Evolutionary conservation across 192 early-diverging fungal genomes (phyloP).

Genomic region (Backusella liffmaniae): DNA sequence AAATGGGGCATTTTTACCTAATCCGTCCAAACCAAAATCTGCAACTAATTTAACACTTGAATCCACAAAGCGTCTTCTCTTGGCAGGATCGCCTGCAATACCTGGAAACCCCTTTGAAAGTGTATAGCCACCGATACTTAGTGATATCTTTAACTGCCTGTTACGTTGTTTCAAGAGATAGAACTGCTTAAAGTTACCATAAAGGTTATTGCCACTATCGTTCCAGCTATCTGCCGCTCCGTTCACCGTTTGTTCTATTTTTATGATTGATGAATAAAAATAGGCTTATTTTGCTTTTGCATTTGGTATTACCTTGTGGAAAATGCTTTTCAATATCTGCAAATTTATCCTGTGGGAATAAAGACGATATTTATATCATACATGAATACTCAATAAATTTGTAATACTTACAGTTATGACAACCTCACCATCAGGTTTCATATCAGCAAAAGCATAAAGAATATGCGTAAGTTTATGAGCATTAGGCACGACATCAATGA

Average conservation of each 20-base stretch:
- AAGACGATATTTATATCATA: neutral
- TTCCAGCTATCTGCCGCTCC: slow-evolving; percentile 53
- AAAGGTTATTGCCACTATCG: slow-evolving; percentile 48
- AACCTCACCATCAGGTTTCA: slow-evolving; percentile 60
- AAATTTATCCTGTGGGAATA: slow-evolving; percentile 58
- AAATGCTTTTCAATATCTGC: slow-evolving; percentile 73
- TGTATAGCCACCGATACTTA: slow-evolving; percentile 81
- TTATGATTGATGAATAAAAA: neutral
- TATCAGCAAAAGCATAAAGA: slow-evolving; percentile 79
- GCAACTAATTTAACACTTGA: slow-evolving; percentile 45
- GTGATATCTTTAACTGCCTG: slow-evolving; percentile 64
- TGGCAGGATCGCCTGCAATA: slow-evolving; percentile 49
- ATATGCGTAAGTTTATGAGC: slow-evolving; percentile 68
- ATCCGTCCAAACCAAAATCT: slow-evolving; percentile 53
- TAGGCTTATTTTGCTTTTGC: neutral
- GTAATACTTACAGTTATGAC: slow-evolving; percentile 36
- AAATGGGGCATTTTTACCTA: slow-evolving; percentile 31
- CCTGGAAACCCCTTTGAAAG: slow-evolving; percentile 70
- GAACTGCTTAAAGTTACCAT: slow-evolving; percentile 64
- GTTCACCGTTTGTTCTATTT: slow-evolving; percentile 26
- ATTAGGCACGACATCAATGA: slow-evolving; percentile 58
- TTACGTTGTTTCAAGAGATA: slow-evolving; percentile 66
- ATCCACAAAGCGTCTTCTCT: slow-evolving; percentile 59
- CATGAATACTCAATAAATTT: neutral
- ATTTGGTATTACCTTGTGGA: slow-evolving; percentile 17